Conservation (phyloP, 306 rosid genomes). For the Morella rubra region DNA sequence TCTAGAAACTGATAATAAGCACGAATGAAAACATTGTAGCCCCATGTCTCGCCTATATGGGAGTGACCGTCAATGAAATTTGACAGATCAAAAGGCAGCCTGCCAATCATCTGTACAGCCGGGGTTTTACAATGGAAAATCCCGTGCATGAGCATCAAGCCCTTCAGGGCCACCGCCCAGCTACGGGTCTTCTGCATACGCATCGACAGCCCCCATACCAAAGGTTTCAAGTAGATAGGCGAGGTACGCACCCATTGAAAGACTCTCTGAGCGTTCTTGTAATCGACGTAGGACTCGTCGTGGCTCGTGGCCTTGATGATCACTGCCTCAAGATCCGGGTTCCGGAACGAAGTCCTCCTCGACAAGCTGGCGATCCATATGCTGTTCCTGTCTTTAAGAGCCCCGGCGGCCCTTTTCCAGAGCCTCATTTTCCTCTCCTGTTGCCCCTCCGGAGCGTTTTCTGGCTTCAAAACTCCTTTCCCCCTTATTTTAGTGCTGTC, state of each 20-base stretch:
- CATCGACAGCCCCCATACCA: constrained; percentile 42
- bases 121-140: constrained; percentile 54
- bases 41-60: constrained; percentile 28
- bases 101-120: constrained; percentile 45
- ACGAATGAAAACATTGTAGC: constrained; percentile 45
- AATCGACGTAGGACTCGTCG: constrained; percentile 49
- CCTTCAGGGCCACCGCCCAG: constrained; percentile 84
- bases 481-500: not conserved
- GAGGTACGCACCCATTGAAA: constrained; percentile 70
- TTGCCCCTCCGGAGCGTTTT: not conserved
- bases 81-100: constrained; percentile 71
- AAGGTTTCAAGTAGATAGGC: constrained; percentile 55
- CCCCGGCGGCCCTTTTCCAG: constrained; percentile 62
- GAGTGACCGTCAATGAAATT: constrained; percentile 50
- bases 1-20: constrained; percentile 63
- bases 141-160: constrained; percentile 86
- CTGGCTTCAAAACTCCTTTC: not conserved
- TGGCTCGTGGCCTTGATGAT: constrained; percentile 89
- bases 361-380: constrained; percentile 53
- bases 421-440: constrained; percentile 53
- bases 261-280: constrained; percentile 60
- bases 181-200: constrained; percentile 64
- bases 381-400: constrained; percentile 75
- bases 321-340: constrained; percentile 58
- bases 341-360: constrained; percentile 39